Conservation (phyloP, 2,329 filamentous ascomycete genomes). For the Trichoderma citrinoviride region DNA sequence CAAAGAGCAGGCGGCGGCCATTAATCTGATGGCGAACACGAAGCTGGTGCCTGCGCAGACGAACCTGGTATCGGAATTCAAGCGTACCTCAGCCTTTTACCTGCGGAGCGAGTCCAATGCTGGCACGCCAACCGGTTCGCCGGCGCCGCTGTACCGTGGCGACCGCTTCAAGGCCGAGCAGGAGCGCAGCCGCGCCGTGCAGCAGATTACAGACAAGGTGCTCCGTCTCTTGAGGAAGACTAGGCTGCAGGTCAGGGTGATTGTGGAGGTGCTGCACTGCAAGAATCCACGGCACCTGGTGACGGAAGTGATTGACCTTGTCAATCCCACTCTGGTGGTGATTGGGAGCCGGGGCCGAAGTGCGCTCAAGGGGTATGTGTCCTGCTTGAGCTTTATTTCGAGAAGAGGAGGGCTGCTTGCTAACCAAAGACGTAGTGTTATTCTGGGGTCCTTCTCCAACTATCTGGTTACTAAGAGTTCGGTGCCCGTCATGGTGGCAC, state of each 20-base stretch:
- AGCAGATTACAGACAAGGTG: slow-evolving; percentile 79
- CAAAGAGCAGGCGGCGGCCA: slow-evolving; percentile 70
- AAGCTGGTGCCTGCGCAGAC: slow-evolving; percentile 35
- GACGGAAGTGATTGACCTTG: slow-evolving; percentile 91
- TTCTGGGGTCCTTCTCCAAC: slow-evolving; percentile 94
- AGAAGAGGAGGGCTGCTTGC: slow-evolving; percentile 23
- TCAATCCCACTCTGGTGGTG: slow-evolving; percentile 89
- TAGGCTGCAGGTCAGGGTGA: slow-evolving; percentile 83
- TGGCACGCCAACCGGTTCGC: slow-evolving; percentile 43
- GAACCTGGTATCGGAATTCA: slow-evolving; percentile 37
- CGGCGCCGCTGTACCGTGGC: slow-evolving; percentile 47
- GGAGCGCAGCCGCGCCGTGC: slow-evolving; percentile 77
- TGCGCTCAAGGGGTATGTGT: slow-evolving; percentile 81
- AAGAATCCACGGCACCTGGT: slow-evolving; percentile 96
- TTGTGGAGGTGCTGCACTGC: slow-evolving; percentile 96
- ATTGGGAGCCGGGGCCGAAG: slow-evolving; percentile 88
- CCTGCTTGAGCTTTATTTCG: slow-evolving; percentile 20
- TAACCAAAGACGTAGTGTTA: slow-evolving; percentile 61
- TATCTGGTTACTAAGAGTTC: slow-evolving; percentile 96
- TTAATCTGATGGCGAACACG: slow-evolving; percentile 59
- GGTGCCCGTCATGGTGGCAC: slow-evolving; percentile 95
- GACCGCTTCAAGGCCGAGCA: slow-evolving; percentile 64
- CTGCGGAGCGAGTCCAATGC: slow-evolving; percentile 31
- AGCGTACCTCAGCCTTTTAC: slow-evolving; percentile 31
- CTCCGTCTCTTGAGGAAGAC: slow-evolving; percentile 88